Evolutionary conservation across 2,329 filamentous ascomycete species (phyloP).

Genomic region (Leptosphaerulina australis): DNA sequence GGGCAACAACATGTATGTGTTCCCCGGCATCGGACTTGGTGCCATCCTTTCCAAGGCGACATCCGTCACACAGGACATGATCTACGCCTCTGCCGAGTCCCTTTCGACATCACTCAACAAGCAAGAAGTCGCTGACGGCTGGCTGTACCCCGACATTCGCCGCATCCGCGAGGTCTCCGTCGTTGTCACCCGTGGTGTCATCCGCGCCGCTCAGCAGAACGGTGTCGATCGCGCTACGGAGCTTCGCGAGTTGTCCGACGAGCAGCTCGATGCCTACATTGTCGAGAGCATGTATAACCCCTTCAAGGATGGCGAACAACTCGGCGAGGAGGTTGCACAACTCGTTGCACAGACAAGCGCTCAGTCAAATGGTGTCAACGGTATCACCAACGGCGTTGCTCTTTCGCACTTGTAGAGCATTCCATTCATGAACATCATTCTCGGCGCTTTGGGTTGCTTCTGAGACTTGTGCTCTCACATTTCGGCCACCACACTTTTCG

Average conservation of each 20-base stretch:
- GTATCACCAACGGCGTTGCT: constrained; percentile 37
- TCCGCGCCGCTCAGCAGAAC: constrained; percentile 85
- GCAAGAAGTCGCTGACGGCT: constrained; percentile 80
- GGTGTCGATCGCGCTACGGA: constrained; percentile 61
- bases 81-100: constrained; percentile 88
- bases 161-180: constrained; percentile 91
- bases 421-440: constrained; percentile 23
- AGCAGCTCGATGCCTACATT: constrained; percentile 72
- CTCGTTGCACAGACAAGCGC: constrained; percentile 34
- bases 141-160: constrained; percentile 89
- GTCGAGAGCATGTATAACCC: constrained; percentile 59
- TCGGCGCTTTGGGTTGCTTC: constrained; percentile 21
- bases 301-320: constrained; percentile 52
- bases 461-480: constrained; percentile 15
- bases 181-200: constrained; percentile 85
- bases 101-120: constrained; percentile 78
- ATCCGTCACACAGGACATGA: constrained; percentile 91
- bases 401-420: constrained; percentile 43
- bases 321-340: constrained; percentile 48
- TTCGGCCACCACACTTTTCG: constrained; percentile 21
- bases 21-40: constrained; percentile 93
- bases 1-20: constrained; percentile 89
- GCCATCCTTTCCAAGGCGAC: constrained; percentile 89
- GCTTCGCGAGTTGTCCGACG: constrained; percentile 71
- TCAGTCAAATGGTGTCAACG: constrained; percentile 33